These are phyloP conservation scores for Phtheirospermum japonicum DNA, from an alignment of 257 asterid genomes.

Conservation along the genomic window DNA sequence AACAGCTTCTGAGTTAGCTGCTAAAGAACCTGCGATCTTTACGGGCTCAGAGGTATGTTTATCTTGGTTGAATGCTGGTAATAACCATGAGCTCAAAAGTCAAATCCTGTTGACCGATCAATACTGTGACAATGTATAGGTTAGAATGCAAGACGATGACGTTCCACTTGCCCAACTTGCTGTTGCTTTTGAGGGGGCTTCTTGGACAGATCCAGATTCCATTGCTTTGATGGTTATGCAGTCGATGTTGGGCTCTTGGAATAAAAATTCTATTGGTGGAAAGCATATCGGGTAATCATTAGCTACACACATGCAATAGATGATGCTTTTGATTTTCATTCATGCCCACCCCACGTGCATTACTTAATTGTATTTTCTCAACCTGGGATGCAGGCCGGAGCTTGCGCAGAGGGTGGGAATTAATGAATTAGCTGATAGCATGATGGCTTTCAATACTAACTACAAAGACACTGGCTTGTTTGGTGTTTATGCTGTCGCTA, in stretches of 20 bases:
- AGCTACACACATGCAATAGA: neutral
- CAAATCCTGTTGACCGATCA: constrained; percentile 4
- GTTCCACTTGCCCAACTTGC: constrained; percentile 77
- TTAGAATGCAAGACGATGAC: constrained; percentile 72
- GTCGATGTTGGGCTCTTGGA: constrained; percentile 87
- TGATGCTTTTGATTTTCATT: constrained; percentile 11
- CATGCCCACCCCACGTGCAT: constrained; percentile 1
- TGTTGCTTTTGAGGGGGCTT: constrained; percentile 90
- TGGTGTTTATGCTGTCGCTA: constrained; percentile 91
- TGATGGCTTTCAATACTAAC: constrained; percentile 92
- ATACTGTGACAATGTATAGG: constrained; percentile 37
- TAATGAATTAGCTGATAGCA: constrained; percentile 78
- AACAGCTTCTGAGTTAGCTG: constrained; percentile 60
- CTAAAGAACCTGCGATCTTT: constrained; percentile 68
- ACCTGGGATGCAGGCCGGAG: constrained; percentile 54
- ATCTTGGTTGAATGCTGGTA: constrained; percentile 20
- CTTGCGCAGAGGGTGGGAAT: constrained; percentile 78
- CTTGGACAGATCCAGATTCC: constrained; percentile 88
- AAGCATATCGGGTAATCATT: constrained; percentile 81
- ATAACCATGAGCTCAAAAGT: neutral
- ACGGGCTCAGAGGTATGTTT: constrained; percentile 86
- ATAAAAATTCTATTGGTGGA: constrained; percentile 68
- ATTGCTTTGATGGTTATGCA: constrained; percentile 78
- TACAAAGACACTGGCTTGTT: constrained; percentile 89
- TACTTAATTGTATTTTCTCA: constrained; percentile 19